phyloP scores from a whole-genome alignment of 2,329 filamentous ascomycete species.

The Phialophora macrospora region DNA sequence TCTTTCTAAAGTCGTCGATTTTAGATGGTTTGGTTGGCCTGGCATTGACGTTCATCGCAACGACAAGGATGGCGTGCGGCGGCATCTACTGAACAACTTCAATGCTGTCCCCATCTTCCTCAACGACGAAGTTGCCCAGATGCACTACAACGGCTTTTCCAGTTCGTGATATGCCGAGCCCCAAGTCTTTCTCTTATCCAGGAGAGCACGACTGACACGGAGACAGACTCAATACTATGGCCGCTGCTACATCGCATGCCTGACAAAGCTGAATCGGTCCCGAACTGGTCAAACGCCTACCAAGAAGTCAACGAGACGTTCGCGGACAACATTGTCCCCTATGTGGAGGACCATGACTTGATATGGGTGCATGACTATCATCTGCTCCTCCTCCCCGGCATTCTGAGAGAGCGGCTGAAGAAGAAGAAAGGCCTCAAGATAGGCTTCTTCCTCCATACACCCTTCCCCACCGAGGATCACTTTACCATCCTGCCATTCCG shows the following conservation, averaged over 20 bases:
- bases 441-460: constrained; percentile 93
- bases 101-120: constrained; percentile 90
- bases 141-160: constrained; percentile 95
- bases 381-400: constrained; percentile 88
- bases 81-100: constrained; percentile 82
- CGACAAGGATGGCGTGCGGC: constrained; percentile 74
- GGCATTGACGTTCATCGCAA: constrained; percentile 87
- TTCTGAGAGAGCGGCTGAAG: constrained; percentile 77
- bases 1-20: constrained; percentile 87
- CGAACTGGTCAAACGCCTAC: constrained; percentile 79
- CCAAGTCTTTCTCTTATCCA: not conserved
- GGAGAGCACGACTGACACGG: not conserved
- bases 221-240: constrained; percentile 87
- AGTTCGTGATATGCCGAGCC: constrained; percentile 61
- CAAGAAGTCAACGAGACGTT: constrained; percentile 87
- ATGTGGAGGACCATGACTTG: constrained; percentile 82
- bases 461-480: constrained; percentile 90
- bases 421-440: constrained; percentile 79
- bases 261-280: constrained; percentile 71
- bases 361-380: constrained; percentile 98
- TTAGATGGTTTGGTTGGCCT: constrained; percentile 99
- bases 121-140: constrained; percentile 86
- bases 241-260: constrained; percentile 96
- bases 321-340: constrained; percentile 77
- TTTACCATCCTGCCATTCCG: constrained; percentile 89